Evolutionary conservation across 2,329 filamentous ascomycete species (phyloP).

Genomic region (Pleomassaria siparia): DNA sequence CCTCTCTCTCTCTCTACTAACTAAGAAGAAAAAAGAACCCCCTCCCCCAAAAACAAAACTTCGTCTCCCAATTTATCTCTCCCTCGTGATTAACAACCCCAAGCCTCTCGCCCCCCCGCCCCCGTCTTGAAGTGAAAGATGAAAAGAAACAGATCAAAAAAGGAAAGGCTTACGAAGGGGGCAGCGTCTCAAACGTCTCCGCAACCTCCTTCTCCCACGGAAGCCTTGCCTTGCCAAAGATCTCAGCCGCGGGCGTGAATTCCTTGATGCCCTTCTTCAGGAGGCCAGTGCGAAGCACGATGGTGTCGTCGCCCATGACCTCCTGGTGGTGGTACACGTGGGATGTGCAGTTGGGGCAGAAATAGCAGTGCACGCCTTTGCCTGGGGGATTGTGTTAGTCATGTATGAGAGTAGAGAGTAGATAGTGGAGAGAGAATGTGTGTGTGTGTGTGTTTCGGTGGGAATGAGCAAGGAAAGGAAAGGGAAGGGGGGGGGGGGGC

Average conservation of each 20-base stretch:
- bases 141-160: no score
- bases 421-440: neutral
- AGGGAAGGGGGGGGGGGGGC: neutral
- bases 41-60: neutral
- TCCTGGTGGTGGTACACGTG: constrained; percentile 60
- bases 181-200: constrained; percentile 47
- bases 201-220: constrained; percentile 57
- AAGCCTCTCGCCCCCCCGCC: no score
- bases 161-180: constrained; percentile 35
- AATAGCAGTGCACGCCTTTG: constrained; percentile 59
- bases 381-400: constrained; percentile 36
- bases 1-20: neutral
- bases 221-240: constrained; percentile 56
- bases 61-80: neutral
- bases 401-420: neutral
- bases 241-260: constrained; percentile 55
- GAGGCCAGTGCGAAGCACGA: constrained; percentile 55
- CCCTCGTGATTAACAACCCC: neutral
- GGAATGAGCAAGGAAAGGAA: neutral
- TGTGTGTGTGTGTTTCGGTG: no score
- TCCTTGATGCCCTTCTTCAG: constrained; percentile 49
- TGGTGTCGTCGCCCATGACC: constrained; percentile 53
- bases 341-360: constrained; percentile 58
- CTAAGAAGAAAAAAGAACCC: neutral
- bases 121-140: no score